Evolutionary conservation across 306 rosid genomes (phyloP).

Genomic region (Myrica gale): DNA sequence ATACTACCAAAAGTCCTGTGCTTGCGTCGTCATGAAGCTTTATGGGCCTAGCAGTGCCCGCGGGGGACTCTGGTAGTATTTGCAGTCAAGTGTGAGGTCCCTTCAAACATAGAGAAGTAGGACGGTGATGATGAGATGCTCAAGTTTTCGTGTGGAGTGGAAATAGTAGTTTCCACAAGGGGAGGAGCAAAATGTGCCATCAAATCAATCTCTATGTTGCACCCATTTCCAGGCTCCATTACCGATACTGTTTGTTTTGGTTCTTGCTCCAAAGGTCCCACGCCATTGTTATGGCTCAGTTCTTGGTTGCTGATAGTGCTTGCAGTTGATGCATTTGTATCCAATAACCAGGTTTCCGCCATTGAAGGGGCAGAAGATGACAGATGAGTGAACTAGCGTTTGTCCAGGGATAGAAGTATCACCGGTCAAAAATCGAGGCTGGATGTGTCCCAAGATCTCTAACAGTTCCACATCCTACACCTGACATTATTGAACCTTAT

Average conservation of each 20-base stretch:
- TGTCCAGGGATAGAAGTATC: slow-evolving; percentile 9
- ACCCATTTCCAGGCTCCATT: slow-evolving; percentile 27
- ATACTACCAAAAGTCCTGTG: not conserved
- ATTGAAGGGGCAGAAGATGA: slow-evolving; percentile 21
- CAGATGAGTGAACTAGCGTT: slow-evolving; percentile 15
- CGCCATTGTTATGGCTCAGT: slow-evolving; percentile 6
- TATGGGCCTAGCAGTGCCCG: not conserved
- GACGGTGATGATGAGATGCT: slow-evolving; percentile 21
- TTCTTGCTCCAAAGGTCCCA: not conserved
- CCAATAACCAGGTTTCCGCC: slow-evolving; percentile 15
- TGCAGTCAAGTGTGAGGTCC: not conserved
- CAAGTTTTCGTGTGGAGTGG: not conserved
- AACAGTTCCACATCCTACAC: slow-evolving; percentile 7
- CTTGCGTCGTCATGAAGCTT: not conserved
- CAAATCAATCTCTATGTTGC: not conserved
- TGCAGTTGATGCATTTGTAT: slow-evolving; percentile 6
- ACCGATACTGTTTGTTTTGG: not conserved
- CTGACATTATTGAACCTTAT: not conserved
- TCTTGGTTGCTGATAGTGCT: not conserved
- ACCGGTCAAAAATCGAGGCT: slow-evolving; percentile 6
- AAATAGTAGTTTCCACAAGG: slow-evolving; percentile 17
- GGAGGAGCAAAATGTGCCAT: slow-evolving; percentile 5
- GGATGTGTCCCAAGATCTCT: slow-evolving; percentile 10
- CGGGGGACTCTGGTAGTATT: not conserved
- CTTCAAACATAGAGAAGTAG: slow-evolving; percentile 5